Evolutionary conservation across 108 stramenopile genomes (phyloP).

Genomic region (Cyclotella sp.): DNA sequence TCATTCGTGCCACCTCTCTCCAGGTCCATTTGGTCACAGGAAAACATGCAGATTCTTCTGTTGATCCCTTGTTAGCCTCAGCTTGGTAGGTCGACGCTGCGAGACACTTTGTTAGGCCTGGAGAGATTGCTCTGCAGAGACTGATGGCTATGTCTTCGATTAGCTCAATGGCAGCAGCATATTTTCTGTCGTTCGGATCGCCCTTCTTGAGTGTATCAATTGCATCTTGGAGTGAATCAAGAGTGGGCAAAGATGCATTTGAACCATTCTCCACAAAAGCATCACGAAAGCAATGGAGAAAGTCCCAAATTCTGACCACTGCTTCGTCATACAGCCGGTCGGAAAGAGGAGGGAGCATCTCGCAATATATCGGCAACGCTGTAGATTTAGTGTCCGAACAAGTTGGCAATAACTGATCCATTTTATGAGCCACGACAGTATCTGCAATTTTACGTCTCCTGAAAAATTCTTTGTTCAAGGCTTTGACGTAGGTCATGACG

Average conservation of each 20-base stretch:
- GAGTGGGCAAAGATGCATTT: conserved; percentile 53
- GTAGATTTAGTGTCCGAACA: conserved; percentile 23
- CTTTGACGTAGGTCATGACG: conserved; percentile 65
- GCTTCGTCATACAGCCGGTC: conserved; percentile 73
- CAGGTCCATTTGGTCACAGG: conserved; percentile 86
- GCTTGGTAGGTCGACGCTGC: conserved; percentile 74
- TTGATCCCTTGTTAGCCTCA: conserved; percentile 55
- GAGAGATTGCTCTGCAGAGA: conserved; percentile 71
- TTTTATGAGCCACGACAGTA: conserved; percentile 56
- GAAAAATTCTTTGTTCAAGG: conserved; percentile 67
- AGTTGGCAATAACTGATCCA: conserved; percentile 25
- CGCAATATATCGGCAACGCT: conserved; percentile 20
- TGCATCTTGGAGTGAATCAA: conserved; percentile 76
- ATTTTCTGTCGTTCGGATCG: conserved; percentile 17
- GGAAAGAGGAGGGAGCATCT: conserved; percentile 64
- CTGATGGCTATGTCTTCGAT: conserved; percentile 70
- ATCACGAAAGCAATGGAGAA: conserved; percentile 71
- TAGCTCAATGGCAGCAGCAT: conserved; percentile 55
- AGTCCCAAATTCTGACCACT: conserved; percentile 82
- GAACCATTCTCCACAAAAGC: conserved; percentile 60
- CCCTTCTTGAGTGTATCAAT: conserved; percentile 53
- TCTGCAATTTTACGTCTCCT: conserved; percentile 79
- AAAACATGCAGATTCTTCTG: conserved; percentile 53
- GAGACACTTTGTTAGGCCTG: conserved; percentile 67
- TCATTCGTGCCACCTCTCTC: conserved; percentile 84